Evolutionary conservation across 305 asterid species (phyloP), one percentile per base, ranked within the genome.

Genomic region (Rubia tinctorum): DNA sequence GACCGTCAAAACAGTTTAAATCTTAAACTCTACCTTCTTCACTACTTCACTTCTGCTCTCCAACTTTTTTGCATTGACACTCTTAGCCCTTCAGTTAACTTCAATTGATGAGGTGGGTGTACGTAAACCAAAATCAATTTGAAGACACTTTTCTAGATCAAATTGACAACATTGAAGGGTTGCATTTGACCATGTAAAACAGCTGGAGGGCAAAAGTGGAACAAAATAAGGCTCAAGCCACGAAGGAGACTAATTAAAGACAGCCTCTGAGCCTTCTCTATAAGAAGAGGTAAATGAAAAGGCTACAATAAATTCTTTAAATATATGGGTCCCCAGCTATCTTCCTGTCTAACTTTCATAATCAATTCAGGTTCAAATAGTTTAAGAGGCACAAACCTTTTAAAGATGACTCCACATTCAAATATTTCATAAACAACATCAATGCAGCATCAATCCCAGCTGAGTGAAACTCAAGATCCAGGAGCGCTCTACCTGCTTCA

Each of bases 401-500:
- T 55, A 95, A 83, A 74, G 96, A 91, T 37, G 83, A 78, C 85
- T 95, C 98, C 17, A 87, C 91, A 25, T 80, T 74, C 78, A 92
- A 85, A 86, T 82, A 92, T 75, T 76, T 81, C 72, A 91, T 86
- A 89, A 95, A 92, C 74, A 92, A 80, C 61, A 83, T 64, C 79
- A 95, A 79, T 68, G 96, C 89, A 64, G 96, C 91, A 80, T 92
- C 97, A 73, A 86, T 84, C 80, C 99, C 99, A 75, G 82, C 82
- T 83, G 83, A 81, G 73, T 90, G 96, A 82, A 84, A 88, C 82
- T 92, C 98, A 74, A 95, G 97, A 84, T 92, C 97, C 78, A 95
- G 88, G 74, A 92, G 97, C 12, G 97, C 86, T 81, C 91, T 84
- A 86, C 87, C 82, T 45, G 99, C 97, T 85, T 91, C 93, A 77